A percentile compares a stretch with the other conserved stretches of the same genome.
phyloP scores from a whole-genome alignment of 164 flowering plant genomes.

The Umbilicus rupestris region DNA sequence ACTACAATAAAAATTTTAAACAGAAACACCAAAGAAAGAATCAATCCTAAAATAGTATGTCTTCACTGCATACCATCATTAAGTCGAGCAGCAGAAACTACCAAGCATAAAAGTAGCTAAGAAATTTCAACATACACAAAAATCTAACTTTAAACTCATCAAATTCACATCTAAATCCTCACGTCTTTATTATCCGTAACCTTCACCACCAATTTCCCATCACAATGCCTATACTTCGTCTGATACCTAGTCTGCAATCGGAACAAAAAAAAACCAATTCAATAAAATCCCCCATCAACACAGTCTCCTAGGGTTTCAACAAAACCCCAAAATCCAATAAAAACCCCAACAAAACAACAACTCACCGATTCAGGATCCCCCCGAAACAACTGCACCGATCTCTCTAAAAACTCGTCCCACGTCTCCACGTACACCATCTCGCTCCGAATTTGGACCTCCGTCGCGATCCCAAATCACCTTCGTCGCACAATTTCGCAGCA shows the following conservation, averaged over 20 bases:
- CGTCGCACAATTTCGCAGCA: not conserved
- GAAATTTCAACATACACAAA: not conserved
- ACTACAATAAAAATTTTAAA: too few species aligned
- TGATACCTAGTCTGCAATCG: slow-evolving; percentile 54
- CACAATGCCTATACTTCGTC: slow-evolving; percentile 83
- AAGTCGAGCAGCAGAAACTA: too few species aligned
- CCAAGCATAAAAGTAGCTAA: too few species aligned
- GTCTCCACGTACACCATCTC: slow-evolving; percentile 78
- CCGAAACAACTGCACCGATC: slow-evolving; percentile 79
- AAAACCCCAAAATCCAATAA: not conserved
- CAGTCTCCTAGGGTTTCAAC: not conserved
- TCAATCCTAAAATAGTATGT: too few species aligned
- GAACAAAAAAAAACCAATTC: slow-evolving; percentile 3
- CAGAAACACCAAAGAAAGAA: too few species aligned
- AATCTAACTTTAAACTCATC: not conserved
- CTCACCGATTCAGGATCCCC: slow-evolving; percentile 77
- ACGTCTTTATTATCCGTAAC: slow-evolving; percentile 92
- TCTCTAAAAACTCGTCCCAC: slow-evolving; percentile 90
- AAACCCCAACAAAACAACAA: not conserved
- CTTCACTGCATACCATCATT: too few species aligned
- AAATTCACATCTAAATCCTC: not conserved
- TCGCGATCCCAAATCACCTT: not conserved
- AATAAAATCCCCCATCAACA: too few species aligned
- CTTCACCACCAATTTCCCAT: slow-evolving; percentile 91
- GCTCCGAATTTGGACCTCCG: too few species aligned